Conservation (phyloP, 345 rosid species). For the Eucalyptus cladocalyx region DNA sequence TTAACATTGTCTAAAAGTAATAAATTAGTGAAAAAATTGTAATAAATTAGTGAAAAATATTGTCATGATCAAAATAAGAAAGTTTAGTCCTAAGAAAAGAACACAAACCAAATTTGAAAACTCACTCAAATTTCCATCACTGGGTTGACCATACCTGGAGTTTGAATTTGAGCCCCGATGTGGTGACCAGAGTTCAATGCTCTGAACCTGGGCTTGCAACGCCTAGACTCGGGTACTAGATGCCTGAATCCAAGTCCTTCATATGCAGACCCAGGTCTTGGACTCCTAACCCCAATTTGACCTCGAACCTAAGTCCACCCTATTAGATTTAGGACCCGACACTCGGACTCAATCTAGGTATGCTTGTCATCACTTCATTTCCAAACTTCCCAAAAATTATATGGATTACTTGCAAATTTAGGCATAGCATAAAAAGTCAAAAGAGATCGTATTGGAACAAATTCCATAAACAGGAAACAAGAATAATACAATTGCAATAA, state of each 20-base stretch:
- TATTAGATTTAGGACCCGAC: neutral
- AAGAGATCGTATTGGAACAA: neutral
- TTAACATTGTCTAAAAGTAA: neutral
- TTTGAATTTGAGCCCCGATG: neutral
- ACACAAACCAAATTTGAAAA: neutral
- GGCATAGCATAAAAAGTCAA: neutral
- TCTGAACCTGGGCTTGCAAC: neutral
- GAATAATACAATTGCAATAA: too few relatives aligned
- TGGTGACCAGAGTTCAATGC: neutral
- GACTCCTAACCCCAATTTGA: neutral
- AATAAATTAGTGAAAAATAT: neutral
- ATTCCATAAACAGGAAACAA: too few relatives aligned
- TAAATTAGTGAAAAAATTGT: neutral
- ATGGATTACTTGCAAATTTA: neutral
- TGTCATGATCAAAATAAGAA: neutral
- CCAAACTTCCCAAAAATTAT: neutral
- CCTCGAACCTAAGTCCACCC: neutral
- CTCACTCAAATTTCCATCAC: too few relatives aligned
- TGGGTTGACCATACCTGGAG: neutral
- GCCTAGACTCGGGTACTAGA: neutral
- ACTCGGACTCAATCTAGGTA: neutral
- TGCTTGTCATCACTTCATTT: neutral
- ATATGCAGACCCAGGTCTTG: neutral
- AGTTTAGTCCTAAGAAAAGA: neutral
- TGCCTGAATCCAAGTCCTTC: neutral